Evolutionary conservation across 2,329 filamentous ascomycete genomes (phyloP).

Genomic region (Aspergillus sp.): DNA sequence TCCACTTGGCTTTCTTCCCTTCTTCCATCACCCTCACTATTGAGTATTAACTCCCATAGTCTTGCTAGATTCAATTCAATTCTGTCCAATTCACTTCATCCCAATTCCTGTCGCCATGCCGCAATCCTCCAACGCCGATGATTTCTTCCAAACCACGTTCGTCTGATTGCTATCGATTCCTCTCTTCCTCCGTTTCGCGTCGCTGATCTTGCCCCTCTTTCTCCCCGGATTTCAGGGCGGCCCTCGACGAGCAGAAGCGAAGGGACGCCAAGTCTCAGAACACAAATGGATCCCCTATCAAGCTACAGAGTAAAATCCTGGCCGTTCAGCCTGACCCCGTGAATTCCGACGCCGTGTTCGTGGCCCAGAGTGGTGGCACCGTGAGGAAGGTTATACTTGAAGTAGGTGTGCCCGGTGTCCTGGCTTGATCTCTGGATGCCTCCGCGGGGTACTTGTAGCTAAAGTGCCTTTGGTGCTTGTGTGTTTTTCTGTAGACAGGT

Average conservation of each 20-base stretch:
- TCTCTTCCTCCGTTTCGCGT: background rate
- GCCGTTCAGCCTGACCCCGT: constrained; percentile 68
- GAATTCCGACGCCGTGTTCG: constrained; percentile 63
- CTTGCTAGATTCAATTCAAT: background rate
- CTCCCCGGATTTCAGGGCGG: constrained; percentile 39
- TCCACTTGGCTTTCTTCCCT: constrained; percentile 3
- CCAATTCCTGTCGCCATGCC: constrained; percentile 49
- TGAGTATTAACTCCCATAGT: too few species aligned
- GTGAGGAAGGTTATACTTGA: constrained; percentile 73
- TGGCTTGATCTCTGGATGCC: constrained; percentile 4
- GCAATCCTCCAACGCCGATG: constrained; percentile 68
- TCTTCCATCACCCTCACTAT: too few species aligned
- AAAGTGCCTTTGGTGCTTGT: constrained; percentile 12
- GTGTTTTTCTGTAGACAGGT: constrained; percentile 37
- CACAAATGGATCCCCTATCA: constrained; percentile 76
- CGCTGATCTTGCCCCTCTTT: constrained; percentile 10
- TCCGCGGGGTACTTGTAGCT: constrained; percentile 6
- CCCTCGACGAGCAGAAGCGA: constrained; percentile 53
- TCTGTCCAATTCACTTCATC: background rate
- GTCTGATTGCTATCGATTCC: constrained; percentile 28
- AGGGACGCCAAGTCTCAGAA: constrained; percentile 77
- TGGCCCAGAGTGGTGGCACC: constrained; percentile 84
- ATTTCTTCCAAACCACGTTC: constrained; percentile 93
- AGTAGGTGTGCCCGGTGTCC: constrained; percentile 59
- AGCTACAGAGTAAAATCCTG: constrained; percentile 81